Evolutionary conservation across 352 stramenopile genomes (phyloP), one percentile per base, ranked within the genome.

Genomic region (Pelagophyceae sp.): DNA sequence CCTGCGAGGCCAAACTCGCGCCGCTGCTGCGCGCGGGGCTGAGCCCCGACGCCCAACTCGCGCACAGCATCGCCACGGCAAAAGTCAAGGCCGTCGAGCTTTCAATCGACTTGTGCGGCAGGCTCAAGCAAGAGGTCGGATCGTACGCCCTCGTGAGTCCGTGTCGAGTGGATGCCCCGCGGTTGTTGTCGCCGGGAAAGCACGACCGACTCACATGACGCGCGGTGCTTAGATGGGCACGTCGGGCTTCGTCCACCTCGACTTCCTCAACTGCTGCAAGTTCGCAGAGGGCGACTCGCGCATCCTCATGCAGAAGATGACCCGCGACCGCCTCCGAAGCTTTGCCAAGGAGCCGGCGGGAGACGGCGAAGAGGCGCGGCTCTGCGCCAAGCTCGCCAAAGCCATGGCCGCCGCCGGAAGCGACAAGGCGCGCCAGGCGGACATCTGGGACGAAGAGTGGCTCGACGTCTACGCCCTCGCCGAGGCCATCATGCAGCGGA

Each of bases 271-370:
- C 35, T 80, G 69, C 72, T 85, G 82, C 78, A 83, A 85, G 0
- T 85, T 85, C 51, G 82, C 82, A n/a, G 82, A 85, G 71, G 82
- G 82, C 31, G 82, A 85, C 67, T 72, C 29, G 0, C 58, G 82
- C 32, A 85, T 85, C 40, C 72, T 85, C 0, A 75, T 80, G 78
- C 72, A 79, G 58, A 85, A 85, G 72, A 75, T 85, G 33, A 81
- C 82, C 1, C 64, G 82, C 31, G 82, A 85, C 76, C 29, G 31
- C 6, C 50, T 85, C n/a, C 82, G 81, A n/a, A 11, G 23, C 35
- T 80, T 82, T 58, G 50, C 69, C 5, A 79, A 78, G 60, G 64
- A 17, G 27, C 38, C 37, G 40, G 75, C 67, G 20, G 72, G 54
- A n/a, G 74, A 80, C 61, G 74, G 54, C 35, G 64, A 76, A 0